Base-by-base conservation (phyloP, 1,284 basidiomycete species). In the Trichosporon sp. region DNA sequence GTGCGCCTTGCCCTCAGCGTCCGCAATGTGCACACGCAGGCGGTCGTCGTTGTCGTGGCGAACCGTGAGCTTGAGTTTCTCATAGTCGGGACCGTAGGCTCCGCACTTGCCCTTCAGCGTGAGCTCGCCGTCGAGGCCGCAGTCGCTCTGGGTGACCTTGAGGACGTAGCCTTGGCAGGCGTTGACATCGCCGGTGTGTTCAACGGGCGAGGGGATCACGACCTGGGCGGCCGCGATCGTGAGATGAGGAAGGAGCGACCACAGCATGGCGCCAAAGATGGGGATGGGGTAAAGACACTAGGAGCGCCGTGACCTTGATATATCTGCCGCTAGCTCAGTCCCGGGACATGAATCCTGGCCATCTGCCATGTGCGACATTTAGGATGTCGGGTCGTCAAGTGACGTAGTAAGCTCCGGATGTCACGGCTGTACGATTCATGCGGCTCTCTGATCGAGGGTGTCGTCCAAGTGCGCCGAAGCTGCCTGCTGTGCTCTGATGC, bases 21-120 rank as follows among this genome's bases (percentile, higher is more conserved):
- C 88, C 19, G 83, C 84, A 70, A 90, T 87, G 76, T 89, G 89
- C 63, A 90, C 81, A 68, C 90, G 88, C 13, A 91, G 85, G 13
- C 74, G 66, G 57, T 66, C 59, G 56, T 59, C 46, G 54, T 69
- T 73, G 52, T 78, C 65, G 62, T 71, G 71, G 63, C 66, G 72
- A 44, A 75, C 72, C 7, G 68, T 69, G 9, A 92, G 81, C 5
- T 84, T 87, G 49, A 91, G 83, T 65, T 86, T 81, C 2, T 76
- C 36, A 44, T 90, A 82, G 71, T 92, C 90, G 11, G 76, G 81
- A n/a, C 89, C 89, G 71, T 89, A 92, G 13, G 87, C 88, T 69
- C 89, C 84, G 76, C 90, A 92, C 2, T 85, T 81, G 21, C 69
- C 69, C 34, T 67, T 71, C 32, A 71, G 60, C 52, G 64, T 57